Evolutionary conservation across 352 stramenopile genomes (phyloP).

Genomic region (Globisporangium paddicum): DNA sequence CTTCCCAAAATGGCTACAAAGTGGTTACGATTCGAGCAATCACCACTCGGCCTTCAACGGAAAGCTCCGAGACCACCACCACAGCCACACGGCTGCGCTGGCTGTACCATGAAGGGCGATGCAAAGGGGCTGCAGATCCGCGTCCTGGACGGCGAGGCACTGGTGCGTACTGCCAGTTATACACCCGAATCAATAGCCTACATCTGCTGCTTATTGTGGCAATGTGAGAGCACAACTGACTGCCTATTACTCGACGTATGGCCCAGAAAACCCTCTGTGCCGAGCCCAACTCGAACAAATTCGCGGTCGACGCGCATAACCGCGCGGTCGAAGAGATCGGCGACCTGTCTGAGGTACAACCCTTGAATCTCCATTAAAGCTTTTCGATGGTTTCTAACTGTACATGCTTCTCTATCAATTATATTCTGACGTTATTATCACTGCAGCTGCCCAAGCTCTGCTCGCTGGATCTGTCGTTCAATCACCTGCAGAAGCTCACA

Average conservation of each 20-base stretch:
- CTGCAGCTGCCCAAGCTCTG: slow-evolving; percentile 61
- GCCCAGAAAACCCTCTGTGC: slow-evolving; percentile 31
- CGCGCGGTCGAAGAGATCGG: slow-evolving; percentile 50
- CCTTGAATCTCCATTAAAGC: too few relatives aligned
- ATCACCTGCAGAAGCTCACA: slow-evolving; percentile 44
- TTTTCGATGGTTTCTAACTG: background rate
- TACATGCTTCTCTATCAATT: background rate
- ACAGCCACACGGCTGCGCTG: background rate
- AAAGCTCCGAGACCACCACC: too few relatives aligned
- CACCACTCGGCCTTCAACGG: too few relatives aligned
- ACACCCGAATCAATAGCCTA: too few relatives aligned
- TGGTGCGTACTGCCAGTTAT: slow-evolving; percentile 19
- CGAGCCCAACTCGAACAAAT: slow-evolving; percentile 81
- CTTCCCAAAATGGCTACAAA: too few relatives aligned
- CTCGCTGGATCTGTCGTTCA: slow-evolving; percentile 79
- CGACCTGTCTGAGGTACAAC: slow-evolving; percentile 54
- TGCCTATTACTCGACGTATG: background rate
- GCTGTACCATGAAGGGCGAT: background rate
- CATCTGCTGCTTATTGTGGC: too few relatives aligned
- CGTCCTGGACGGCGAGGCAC: slow-evolving; percentile 30
- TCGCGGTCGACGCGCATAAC: slow-evolving; percentile 74
- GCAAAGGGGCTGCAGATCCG: slow-evolving; percentile 23
- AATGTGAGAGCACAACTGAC: too few relatives aligned
- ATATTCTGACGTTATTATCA: background rate
- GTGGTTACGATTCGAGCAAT: too few relatives aligned